A percentile compares a stretch with the other conserved stretches of the same genome.
Conservation (phyloP, 257 asterid species). For the Nicotiana otophora region DNA sequence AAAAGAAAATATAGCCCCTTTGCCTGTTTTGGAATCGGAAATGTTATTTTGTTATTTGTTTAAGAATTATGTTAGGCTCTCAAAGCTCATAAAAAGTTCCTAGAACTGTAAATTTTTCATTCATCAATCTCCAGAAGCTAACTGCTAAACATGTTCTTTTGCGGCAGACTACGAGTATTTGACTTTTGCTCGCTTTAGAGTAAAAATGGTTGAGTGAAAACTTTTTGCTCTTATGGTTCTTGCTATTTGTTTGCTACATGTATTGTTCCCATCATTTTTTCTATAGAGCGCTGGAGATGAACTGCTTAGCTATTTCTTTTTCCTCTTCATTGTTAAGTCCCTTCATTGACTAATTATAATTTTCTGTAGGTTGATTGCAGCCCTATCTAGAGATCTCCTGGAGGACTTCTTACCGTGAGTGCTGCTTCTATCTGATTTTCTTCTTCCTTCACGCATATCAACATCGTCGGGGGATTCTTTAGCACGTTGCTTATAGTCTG, state of each 20-base stretch:
- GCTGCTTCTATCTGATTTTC: slow-evolving; percentile 7
- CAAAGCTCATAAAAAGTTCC: background rate
- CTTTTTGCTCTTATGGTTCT: background rate
- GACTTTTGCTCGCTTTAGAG: background rate
- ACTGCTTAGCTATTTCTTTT: background rate
- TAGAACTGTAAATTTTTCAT: background rate
- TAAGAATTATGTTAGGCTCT: background rate
- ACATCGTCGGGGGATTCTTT: background rate
- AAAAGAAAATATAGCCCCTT: background rate
- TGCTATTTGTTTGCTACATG: background rate
- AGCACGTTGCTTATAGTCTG: background rate
- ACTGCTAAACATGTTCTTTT: background rate
- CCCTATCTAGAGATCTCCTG: slow-evolving; percentile 81
- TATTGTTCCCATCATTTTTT: background rate
- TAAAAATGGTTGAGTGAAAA: background rate
- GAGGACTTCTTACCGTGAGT: slow-evolving; percentile 82
- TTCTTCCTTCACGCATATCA: background rate
- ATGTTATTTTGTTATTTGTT: background rate
- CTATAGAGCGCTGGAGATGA: background rate
- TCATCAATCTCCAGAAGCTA: background rate
- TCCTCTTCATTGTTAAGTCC: slow-evolving; percentile 4
- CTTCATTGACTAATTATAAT: slow-evolving; percentile 8
- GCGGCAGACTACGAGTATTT: background rate
- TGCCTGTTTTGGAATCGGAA: background rate
- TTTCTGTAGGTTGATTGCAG: slow-evolving; percentile 71